Conservation (phyloP, 2,329 filamentous ascomycete species). For the Penicillium sp. region DNA sequence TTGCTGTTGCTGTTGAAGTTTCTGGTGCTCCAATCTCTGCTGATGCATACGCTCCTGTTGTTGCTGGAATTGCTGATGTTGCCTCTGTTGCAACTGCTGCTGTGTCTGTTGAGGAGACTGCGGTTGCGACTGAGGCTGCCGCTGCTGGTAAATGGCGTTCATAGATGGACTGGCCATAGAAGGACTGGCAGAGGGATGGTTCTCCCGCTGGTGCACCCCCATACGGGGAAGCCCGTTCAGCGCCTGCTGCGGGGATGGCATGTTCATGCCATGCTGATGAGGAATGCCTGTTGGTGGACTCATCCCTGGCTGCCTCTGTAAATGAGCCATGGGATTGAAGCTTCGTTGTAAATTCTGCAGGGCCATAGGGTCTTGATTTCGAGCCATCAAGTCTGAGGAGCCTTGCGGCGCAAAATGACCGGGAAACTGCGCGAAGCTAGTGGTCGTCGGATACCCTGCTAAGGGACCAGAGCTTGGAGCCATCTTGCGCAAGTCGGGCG, state of each 20-base stretch:
- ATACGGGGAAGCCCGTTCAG: slow-evolving; percentile 28
- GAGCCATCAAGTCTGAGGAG: slow-evolving; percentile 28
- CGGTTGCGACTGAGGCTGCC: slow-evolving; percentile 23
- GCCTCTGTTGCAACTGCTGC: slow-evolving; percentile 20
- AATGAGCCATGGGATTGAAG: slow-evolving; percentile 31
- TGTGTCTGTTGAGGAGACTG: slow-evolving; percentile 29
- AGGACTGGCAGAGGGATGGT: slow-evolving; percentile 18
- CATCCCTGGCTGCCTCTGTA: slow-evolving; percentile 27
- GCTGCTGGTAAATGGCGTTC: slow-evolving; percentile 22
- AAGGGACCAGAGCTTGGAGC: slow-evolving; percentile 29
- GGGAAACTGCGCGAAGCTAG: slow-evolving; percentile 27
- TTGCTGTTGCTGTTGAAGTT: slow-evolving; percentile 17
- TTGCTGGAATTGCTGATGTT: slow-evolving; percentile 22
- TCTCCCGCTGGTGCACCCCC: slow-evolving; percentile 20
- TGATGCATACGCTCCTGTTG: slow-evolving; percentile 18
- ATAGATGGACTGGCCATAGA: slow-evolving; percentile 24
- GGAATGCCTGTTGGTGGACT: slow-evolving; percentile 26
- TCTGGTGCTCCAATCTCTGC: slow-evolving; percentile 17
- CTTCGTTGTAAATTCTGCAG: slow-evolving; percentile 30
- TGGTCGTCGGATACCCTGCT: slow-evolving; percentile 27
- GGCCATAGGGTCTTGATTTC: slow-evolving; percentile 27
- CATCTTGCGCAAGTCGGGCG: slow-evolving; percentile 34
- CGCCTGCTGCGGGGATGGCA: slow-evolving; percentile 32
- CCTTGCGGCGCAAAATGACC: slow-evolving; percentile 28
- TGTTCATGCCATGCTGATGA: slow-evolving; percentile 27